Evolutionary conservation across 305 asterid species (phyloP).

Genomic region (Solanum hybrid): DNA sequence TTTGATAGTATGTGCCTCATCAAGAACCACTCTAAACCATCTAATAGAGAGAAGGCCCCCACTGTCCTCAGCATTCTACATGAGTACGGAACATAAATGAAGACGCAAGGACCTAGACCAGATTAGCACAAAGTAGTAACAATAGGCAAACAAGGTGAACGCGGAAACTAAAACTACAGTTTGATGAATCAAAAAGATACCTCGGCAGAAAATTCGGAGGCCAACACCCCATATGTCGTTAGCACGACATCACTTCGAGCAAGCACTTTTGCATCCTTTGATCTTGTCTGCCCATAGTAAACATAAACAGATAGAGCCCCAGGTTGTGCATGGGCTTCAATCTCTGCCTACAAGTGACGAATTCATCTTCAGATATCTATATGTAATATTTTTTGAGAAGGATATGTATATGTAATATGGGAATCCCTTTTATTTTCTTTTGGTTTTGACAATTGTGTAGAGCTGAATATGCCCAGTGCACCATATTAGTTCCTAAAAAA

Average conservation of each 20-base stretch:
- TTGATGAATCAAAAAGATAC: constrained; percentile 25
- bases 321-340: constrained; percentile 79
- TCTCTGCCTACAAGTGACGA: constrained; percentile 53
- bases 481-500: neutral
- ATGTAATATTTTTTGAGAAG: neutral
- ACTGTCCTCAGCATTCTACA: constrained; percentile 63
- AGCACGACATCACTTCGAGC: constrained; percentile 81
- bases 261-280: constrained; percentile 68
- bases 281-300: constrained; percentile 90
- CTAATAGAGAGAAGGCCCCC: constrained; percentile 74
- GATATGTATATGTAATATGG: constrained; percentile 4
- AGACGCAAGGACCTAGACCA: neutral
- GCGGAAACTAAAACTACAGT: neutral
- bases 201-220: constrained; percentile 86
- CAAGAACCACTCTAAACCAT: constrained; percentile 94
- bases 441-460: constrained; percentile 4
- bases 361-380: constrained; percentile 18
- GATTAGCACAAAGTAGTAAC: neutral
- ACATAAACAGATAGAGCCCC: constrained; percentile 75
- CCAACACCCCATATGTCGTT: constrained; percentile 89
- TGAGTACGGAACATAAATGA: constrained; percentile 3
- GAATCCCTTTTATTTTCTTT: constrained; percentile 4
- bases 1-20: constrained; percentile 97
- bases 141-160: neutral
- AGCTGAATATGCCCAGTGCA: constrained; percentile 5